Evolutionary conservation across 2,329 filamentous ascomycete species (phyloP).

Genomic region (Juglanconis sp.): DNA sequence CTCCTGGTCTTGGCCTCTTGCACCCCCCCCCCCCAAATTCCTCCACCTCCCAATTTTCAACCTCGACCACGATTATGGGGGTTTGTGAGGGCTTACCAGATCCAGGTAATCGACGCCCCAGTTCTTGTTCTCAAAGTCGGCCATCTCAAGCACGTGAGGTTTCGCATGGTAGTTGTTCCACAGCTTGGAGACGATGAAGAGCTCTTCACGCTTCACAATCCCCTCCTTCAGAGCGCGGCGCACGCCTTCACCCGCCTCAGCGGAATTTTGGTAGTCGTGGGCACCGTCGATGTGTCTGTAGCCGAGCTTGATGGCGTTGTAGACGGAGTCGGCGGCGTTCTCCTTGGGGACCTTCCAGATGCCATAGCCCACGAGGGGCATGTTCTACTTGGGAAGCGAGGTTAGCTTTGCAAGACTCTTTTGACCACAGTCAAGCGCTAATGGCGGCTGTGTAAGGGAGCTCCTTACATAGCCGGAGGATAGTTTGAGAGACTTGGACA

Average conservation of each 20-base stretch:
- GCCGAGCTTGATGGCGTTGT: constrained; percentile 54
- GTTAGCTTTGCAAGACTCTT: neutral
- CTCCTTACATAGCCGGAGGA: constrained; percentile 34
- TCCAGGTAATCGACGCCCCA: constrained; percentile 66
- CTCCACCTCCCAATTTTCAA: no score
- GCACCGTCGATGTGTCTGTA: constrained; percentile 53
- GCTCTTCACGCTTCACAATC: constrained; percentile 59
- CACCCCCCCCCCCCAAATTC: no score
- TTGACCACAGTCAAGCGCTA: neutral
- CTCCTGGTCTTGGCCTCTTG: no score
- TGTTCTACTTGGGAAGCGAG: constrained; percentile 26
- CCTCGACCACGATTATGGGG: neutral
- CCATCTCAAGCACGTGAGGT: constrained; percentile 59
- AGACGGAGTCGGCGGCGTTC: constrained; percentile 49
- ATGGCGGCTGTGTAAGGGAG: neutral
- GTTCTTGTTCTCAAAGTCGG: constrained; percentile 58
- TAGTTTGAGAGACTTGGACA: constrained; percentile 26
- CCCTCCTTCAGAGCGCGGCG: constrained; percentile 53
- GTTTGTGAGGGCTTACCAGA: constrained; percentile 30
- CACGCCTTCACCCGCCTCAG: constrained; percentile 63
- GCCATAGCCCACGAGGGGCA: constrained; percentile 39
- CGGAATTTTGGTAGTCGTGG: constrained; percentile 62
- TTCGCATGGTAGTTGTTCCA: constrained; percentile 64
- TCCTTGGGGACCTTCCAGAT: constrained; percentile 39
- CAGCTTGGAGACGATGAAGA: constrained; percentile 66